Conservation (phyloP, 225 moss, liverwort and hornwort species). For the Takakia lepidozioides region DNA sequence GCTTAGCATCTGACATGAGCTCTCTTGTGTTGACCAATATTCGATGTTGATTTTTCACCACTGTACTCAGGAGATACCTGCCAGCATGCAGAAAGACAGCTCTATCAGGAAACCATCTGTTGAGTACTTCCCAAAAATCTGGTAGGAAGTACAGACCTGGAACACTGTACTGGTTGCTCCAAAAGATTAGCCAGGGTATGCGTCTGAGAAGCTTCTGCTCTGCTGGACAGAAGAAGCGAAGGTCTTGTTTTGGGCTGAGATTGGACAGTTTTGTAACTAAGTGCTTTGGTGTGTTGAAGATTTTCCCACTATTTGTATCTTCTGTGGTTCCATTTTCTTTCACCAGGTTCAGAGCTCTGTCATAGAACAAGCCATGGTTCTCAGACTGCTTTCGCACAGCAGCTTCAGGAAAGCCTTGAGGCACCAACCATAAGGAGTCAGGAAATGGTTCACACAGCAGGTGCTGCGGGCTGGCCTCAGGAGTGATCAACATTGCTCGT, state of each 20-base stretch:
- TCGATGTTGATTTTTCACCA: too few relatives aligned
- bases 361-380: slow-evolving; percentile 21
- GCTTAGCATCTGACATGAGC: too few relatives aligned
- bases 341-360: slow-evolving; percentile 9
- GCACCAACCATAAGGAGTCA: slow-evolving; percentile 34
- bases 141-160: slow-evolving; percentile 41
- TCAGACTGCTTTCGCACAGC: slow-evolving; percentile 14
- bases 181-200: slow-evolving; percentile 39
- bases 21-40: too few relatives aligned
- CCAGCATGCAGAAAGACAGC: slow-evolving; percentile 46
- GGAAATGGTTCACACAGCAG: slow-evolving; percentile 50
- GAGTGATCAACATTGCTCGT: slow-evolving; percentile 37
- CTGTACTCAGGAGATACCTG: slow-evolving; percentile 41
- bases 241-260: slow-evolving; percentile 14
- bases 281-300: slow-evolving; percentile 11
- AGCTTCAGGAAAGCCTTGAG: slow-evolving; percentile 21
- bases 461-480: slow-evolving; percentile 18
- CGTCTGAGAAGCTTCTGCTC: slow-evolving; percentile 27
- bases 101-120: slow-evolving; percentile 31
- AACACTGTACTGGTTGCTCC: slow-evolving; percentile 39
- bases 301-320: background rate
- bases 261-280: slow-evolving; percentile 13
- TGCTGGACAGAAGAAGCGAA: slow-evolving; percentile 41
- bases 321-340: background rate
- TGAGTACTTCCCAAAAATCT: slow-evolving; percentile 19